Percentiles rank a stretch among this genome's conserved stretches.
These are phyloP conservation scores for Cerrena zonata DNA, from an alignment of 1,284 basidiomycete genomes.

Conservation along the genomic window DNA sequence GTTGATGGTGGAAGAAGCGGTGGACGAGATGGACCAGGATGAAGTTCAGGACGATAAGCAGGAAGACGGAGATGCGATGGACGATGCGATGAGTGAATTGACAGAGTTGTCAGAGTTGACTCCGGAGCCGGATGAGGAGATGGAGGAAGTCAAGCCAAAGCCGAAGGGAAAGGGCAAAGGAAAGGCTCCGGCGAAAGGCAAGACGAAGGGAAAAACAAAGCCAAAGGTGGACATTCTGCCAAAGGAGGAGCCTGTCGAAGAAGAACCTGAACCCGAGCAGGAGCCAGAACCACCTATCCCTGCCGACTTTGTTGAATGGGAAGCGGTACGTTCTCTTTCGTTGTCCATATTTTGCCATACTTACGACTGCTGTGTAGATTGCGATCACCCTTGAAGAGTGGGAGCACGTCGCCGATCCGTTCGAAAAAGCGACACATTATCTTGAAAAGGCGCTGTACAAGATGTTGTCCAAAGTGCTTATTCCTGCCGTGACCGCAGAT, in stretches of 20 bases:
- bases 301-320: constrained; percentile 73
- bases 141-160: not conserved
- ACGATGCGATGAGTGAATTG: constrained; percentile 53
- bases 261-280: constrained; percentile 8
- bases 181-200: not conserved
- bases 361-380: constrained; percentile 41
- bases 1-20: constrained; percentile 12
- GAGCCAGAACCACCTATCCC: constrained; percentile 23
- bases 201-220: not conserved
- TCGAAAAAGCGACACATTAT: constrained; percentile 71
- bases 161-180: not conserved
- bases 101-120: constrained; percentile 56
- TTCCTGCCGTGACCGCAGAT: constrained; percentile 61
- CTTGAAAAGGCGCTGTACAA: constrained; percentile 75
- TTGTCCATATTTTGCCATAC: not conserved
- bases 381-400: constrained; percentile 77
- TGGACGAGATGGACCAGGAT: constrained; percentile 14
- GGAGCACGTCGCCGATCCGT: constrained; percentile 68
- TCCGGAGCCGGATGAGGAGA: not conserved
- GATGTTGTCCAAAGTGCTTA: constrained; percentile 55
- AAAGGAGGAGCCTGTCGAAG: constrained; percentile 15
- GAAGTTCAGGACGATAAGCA: constrained; percentile 7
- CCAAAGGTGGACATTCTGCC: not conserved
- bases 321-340: constrained; percentile 52
- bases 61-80: constrained; percentile 17